Conservation (phyloP, 2,329 filamentous ascomycete species). For the Plenodomus biglobosus region DNA sequence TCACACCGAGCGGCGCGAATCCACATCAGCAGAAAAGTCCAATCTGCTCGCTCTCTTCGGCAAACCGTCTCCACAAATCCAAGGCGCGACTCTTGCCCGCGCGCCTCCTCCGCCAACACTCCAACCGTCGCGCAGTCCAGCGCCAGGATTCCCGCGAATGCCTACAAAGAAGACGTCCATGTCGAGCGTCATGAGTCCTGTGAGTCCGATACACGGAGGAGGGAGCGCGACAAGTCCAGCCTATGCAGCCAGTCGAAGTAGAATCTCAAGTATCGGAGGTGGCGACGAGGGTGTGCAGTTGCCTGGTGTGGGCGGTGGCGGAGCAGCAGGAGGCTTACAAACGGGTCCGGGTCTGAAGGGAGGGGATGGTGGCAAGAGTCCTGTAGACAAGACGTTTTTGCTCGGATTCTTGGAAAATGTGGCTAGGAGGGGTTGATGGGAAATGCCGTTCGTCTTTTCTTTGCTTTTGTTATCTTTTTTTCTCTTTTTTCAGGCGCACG, state of each 20-base stretch:
- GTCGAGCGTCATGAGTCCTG: conserved; percentile 44
- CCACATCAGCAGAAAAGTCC: conserved; percentile 37
- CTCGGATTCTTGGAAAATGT: conserved; percentile 70
- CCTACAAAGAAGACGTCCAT: conserved; percentile 26
- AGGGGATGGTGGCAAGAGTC: conserved; percentile 38
- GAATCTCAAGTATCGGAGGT: conserved; percentile 43
- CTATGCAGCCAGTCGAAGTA: conserved; percentile 26
- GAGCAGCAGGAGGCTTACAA: conserved; percentile 4
- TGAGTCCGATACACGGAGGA: conserved; percentile 40
- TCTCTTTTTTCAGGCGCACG: too few relatives aligned
- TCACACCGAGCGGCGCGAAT: conserved; percentile 31
- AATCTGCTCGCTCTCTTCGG: conserved; percentile 43
- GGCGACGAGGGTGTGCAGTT: conserved; percentile 22
- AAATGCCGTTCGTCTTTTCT: too few relatives aligned
- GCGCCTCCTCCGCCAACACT: not conserved
- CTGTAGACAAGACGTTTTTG: conserved; percentile 74
- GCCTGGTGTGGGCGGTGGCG: conserved; percentile 13
- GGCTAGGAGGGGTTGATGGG: conserved; percentile 33
- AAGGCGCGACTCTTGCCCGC: conserved; percentile 8
- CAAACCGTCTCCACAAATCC: conserved; percentile 12
- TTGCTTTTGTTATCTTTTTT: too few relatives aligned
- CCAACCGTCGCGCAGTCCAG: conserved; percentile 15
- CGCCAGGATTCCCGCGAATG: conserved; percentile 28
- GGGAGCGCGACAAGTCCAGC: conserved; percentile 31
- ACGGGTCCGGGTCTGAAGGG: conserved; percentile 5